phyloP scores from a whole-genome alignment of 352 stramenopile species.

The Phytophthora constricta region DNA sequence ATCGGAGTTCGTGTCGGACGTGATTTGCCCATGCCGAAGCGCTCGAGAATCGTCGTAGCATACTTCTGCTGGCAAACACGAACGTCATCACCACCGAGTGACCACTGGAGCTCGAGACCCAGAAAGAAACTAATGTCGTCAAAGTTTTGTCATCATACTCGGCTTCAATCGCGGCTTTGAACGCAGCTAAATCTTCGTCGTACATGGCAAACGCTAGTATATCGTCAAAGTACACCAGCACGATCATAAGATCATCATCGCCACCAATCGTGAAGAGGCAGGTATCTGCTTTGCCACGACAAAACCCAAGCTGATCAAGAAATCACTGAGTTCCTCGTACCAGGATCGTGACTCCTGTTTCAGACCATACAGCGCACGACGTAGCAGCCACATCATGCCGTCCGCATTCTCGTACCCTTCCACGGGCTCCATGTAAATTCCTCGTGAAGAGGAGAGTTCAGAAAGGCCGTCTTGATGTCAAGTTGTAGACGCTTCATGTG shows the following conservation, averaged over 20 bases:
- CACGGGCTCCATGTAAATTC: slow-evolving; percentile 20
- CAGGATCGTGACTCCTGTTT: slow-evolving; percentile 34
- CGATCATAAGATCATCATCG: slow-evolving; percentile 14
- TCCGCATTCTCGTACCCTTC: slow-evolving; percentile 4
- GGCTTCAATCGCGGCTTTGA: slow-evolving; percentile 12
- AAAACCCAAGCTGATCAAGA: slow-evolving; percentile 13
- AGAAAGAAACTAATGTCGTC: slow-evolving; percentile 9
- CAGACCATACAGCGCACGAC: slow-evolving; percentile 35
- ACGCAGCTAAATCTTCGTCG: slow-evolving; percentile 1
- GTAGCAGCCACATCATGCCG: slow-evolving; percentile 23
- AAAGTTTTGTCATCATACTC: slow-evolving; percentile 9
- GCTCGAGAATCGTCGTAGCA: slow-evolving; percentile 10
- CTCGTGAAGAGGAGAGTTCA: slow-evolving; percentile 15
- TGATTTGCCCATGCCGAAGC: slow-evolving; percentile 2
- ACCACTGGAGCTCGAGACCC: slow-evolving; percentile 27
- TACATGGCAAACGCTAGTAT: slow-evolving; percentile 21
- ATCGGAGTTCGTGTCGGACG: slow-evolving; percentile 8
- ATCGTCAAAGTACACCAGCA: slow-evolving; percentile 42
- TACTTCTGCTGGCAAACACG: slow-evolving; percentile 15
- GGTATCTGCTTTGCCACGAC: slow-evolving; percentile 18
- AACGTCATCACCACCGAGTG: neutral
- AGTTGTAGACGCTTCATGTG: slow-evolving; percentile 20
- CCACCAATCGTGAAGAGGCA: slow-evolving; percentile 28
- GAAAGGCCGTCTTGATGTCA: slow-evolving; percentile 25
- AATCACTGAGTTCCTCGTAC: slow-evolving; percentile 28